These are phyloP conservation scores for Pythium rhizo-oryzae DNA, from an alignment of 352 stramenopile genomes.

Conservation along the genomic window DNA sequence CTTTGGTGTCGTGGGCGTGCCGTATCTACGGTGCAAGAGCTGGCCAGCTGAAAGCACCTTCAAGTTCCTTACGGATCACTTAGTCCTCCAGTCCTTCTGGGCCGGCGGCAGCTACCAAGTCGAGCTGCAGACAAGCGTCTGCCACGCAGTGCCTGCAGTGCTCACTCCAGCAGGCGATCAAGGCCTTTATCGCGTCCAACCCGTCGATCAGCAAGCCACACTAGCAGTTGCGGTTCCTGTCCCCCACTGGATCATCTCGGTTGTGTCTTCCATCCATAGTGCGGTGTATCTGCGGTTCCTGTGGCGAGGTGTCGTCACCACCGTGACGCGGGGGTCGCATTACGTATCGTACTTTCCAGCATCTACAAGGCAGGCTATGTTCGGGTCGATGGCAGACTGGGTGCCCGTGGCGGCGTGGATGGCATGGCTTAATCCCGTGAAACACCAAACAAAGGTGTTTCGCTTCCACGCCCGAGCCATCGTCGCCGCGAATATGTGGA, in stretches of 20 bases:
- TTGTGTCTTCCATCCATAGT: constrained; percentile 31
- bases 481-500: constrained; percentile 24
- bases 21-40: constrained; percentile 35
- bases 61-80: constrained; percentile 36
- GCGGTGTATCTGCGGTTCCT: constrained; percentile 33
- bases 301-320: neutral
- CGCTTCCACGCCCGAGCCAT: constrained; percentile 7
- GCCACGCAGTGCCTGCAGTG: constrained; percentile 25
- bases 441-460: constrained; percentile 33
- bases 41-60: constrained; percentile 22
- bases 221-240: constrained; percentile 20
- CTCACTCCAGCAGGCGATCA: constrained; percentile 3
- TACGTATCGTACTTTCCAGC: constrained; percentile 26
- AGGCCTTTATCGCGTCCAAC: constrained; percentile 29
- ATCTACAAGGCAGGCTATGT: neutral
- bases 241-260: constrained; percentile 21
- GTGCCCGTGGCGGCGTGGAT: constrained; percentile 29
- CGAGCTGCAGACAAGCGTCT: constrained; percentile 46
- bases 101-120: constrained; percentile 37
- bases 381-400: neutral
- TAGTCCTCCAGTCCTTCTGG: constrained; percentile 40
- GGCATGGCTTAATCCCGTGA: neutral
- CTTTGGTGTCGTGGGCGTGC: constrained; percentile 30
- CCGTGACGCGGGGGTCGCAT: neutral
- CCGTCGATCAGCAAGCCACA: constrained; percentile 17